Evolutionary conservation across 225 moss, liverwort and hornwort genomes (phyloP).

Genomic region (Asterella californica): DNA sequence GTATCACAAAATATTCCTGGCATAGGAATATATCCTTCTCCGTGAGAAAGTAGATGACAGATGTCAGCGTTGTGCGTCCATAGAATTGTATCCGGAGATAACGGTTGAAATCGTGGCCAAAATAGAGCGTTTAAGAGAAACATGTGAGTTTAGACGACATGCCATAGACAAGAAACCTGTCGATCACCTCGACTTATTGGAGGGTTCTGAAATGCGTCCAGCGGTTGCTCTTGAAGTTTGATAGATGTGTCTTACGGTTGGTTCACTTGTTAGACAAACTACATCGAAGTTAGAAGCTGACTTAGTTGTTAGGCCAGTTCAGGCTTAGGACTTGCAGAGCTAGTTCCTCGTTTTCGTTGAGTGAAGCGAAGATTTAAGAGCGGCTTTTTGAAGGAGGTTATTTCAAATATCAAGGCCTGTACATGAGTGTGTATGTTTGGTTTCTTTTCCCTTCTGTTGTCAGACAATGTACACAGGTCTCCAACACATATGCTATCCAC

Average conservation of each 20-base stretch:
- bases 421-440: background rate
- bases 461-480: too few relatives aligned
- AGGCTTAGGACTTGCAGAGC: background rate
- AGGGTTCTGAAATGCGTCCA: background rate
- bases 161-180: background rate
- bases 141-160: background rate
- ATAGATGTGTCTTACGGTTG: background rate
- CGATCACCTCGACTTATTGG: background rate
- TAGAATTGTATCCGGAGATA: background rate
- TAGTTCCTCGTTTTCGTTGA: slow-evolving; percentile 2
- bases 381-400: background rate
- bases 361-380: background rate
- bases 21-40: too few relatives aligned
- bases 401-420: background rate
- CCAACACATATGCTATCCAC: too few relatives aligned
- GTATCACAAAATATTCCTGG: too few relatives aligned
- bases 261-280: background rate
- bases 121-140: background rate
- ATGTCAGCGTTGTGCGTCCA: background rate
- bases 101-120: background rate
- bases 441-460: background rate
- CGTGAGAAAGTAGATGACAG: background rate
- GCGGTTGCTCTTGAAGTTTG: background rate
- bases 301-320: background rate
- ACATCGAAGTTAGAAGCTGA: background rate